phyloP scores from a whole-genome alignment of 2,329 filamentous ascomycete genomes.

The Botrytis byssoidea region DNA sequence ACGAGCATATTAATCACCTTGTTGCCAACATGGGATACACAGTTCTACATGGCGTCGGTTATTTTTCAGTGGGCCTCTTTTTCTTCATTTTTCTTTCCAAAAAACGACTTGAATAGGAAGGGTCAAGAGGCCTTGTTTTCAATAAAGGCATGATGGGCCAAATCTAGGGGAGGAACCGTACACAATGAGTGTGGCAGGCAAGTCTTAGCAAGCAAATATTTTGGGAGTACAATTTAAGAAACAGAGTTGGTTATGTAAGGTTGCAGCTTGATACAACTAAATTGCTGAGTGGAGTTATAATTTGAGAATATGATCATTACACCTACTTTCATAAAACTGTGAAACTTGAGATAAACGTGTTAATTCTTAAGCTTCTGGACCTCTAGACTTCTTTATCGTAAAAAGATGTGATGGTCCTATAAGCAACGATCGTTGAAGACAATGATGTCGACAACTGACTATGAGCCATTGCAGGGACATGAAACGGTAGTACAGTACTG shows the following conservation, averaged over 20 bases:
- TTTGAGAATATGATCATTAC: background rate
- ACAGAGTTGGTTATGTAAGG: background rate
- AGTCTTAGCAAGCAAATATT: background rate
- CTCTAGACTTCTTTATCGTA: background rate
- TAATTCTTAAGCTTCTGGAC: background rate
- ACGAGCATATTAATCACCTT: background rate
- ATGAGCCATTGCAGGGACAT: background rate
- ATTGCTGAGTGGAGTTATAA: background rate
- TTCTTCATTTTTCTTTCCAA: too few relatives aligned
- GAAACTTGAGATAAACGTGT: background rate
- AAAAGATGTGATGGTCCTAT: background rate
- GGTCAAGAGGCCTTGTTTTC: background rate
- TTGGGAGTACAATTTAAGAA: background rate
- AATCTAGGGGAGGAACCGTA: too few relatives aligned
- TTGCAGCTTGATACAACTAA: background rate
- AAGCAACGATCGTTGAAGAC: background rate
- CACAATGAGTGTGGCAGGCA: background rate
- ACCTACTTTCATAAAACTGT: background rate
- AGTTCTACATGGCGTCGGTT: background rate
- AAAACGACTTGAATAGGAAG: background rate
- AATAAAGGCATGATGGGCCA: background rate
- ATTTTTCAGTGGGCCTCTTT: background rate
- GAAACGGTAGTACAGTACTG: background rate
- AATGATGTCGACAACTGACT: background rate
- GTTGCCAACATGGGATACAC: background rate